phyloP scores from a whole-genome alignment of 139 green algal species.

The Micractinium conductrix region DNA sequence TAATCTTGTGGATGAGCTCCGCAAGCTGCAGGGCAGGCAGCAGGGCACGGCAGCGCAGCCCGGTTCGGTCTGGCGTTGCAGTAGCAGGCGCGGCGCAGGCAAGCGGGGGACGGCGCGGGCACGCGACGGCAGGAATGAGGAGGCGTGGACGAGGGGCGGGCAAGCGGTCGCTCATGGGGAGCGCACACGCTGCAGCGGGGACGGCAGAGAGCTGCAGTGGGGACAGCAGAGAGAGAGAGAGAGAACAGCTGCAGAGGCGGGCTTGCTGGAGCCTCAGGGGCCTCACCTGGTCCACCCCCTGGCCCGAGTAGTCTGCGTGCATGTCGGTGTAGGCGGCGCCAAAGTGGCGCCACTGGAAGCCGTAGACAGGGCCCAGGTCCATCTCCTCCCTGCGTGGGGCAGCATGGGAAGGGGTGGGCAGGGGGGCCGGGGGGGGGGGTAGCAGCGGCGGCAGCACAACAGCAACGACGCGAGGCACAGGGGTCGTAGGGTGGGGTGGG shows the following conservation, averaged over 20 bases:
- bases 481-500: too few species aligned
- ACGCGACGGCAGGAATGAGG: neutral
- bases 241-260: neutral
- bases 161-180: neutral
- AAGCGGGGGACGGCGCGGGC: neutral
- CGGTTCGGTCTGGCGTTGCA: too few species aligned
- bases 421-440: too few species aligned
- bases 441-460: too few species aligned
- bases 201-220: too few species aligned
- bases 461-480: too few species aligned
- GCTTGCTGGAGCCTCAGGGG: neutral
- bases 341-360: conserved; percentile 99
- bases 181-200: too few species aligned
- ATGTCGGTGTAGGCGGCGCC: conserved; percentile 95
- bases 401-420: neutral
- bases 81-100: neutral
- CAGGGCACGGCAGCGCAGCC: too few species aligned
- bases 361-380: conserved; percentile 98
- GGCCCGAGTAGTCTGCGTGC: conserved; percentile 93
- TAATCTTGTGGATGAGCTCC: conserved; percentile 91
- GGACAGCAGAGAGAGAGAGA: too few species aligned
- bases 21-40: conserved; percentile 75
- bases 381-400: conserved; percentile 76
- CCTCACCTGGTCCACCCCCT: conserved; percentile 14
- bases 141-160: neutral